Evolutionary conservation across 225 moss, liverwort and hornwort species (phyloP).

Genomic region (Marchantia paleacea): DNA sequence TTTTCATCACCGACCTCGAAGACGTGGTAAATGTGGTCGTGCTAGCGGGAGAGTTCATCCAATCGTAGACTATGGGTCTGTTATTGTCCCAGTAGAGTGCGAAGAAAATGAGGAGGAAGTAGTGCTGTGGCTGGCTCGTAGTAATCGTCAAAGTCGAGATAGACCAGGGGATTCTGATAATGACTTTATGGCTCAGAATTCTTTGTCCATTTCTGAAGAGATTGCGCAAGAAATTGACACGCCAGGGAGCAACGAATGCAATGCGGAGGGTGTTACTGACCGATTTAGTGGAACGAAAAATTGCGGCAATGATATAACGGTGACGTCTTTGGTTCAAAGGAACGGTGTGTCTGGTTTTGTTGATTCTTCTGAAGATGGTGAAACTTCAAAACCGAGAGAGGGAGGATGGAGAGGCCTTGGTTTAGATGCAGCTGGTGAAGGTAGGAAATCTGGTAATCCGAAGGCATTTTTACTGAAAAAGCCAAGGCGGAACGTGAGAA

Average conservation of each 20-base stretch:
- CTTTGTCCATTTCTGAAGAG: too few relatives aligned
- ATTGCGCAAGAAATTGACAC: too few relatives aligned
- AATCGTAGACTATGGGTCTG: slow-evolving; percentile 1
- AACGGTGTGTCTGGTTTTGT: not conserved
- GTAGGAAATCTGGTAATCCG: not conserved
- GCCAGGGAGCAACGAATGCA: not conserved
- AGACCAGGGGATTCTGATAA: not conserved
- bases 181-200: not conserved
- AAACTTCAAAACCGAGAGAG: not conserved
- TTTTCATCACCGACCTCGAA: not conserved
- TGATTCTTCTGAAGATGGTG: not conserved
- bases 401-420: slow-evolving; percentile 40
- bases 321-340: not conserved
- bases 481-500: slow-evolving; percentile 19
- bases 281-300: not conserved
- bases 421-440: slow-evolving; percentile 1
- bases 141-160: slow-evolving; percentile 11
- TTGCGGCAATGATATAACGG: not conserved
- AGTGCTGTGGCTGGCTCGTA: slow-evolving; percentile 29
- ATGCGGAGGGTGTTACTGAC: not conserved
- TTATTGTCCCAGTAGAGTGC: slow-evolving; percentile 5
- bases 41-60: not conserved
- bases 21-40: slow-evolving; percentile 5
- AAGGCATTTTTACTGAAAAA: slow-evolving; percentile 13
- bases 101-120: slow-evolving; percentile 26